Base-by-base conservation (phyloP, 345 rosid species). In the Populus davidiana region DNA sequence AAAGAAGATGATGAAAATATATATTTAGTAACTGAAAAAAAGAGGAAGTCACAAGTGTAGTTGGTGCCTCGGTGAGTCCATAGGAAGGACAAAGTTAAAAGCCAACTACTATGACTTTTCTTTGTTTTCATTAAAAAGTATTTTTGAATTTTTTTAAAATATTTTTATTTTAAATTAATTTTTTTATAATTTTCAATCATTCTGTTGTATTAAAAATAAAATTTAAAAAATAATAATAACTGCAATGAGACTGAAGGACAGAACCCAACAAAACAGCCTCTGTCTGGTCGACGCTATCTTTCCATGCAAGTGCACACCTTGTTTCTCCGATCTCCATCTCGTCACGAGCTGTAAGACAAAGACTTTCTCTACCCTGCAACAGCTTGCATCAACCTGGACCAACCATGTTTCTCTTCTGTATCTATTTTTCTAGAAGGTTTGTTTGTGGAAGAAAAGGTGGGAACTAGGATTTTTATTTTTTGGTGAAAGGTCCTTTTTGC, bases 261-360 rank as follows among this genome's bases (percentile, higher is more conserved):
- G n/a, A 52, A 74, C 62, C 84, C 74, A 82, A 80, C 88, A 79
- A 70, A 76, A 61, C 33, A 49, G 54, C 67, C 74, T 41, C 61
- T 43, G 47, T 43, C 18, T 16, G 52, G 52, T 47, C 5, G 52
- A 47, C 18, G 17, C 52, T 14, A 14, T 4, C 52, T 47, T 11
- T 23, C 5, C 1, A 23, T 23, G 29, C 14, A n/a, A 59, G 1
- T 35, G 35, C 17, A 31, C 5, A 33, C 1, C 16, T 18, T 8
- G 14, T 36, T 10, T 14, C 12, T 7, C 33, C 25, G 36, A 18
- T 65, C 68, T 49, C 78, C 44, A 29, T 77, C 85, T 71, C 78
- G n/a, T 79, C 89, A 81, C 87, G 86, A 75, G 86, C 79, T 71
- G 79, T 67, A 33, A 67, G 67, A 61, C 14, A 56, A 17, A 50